Conservation (phyloP, 495 filamentous ascomycete species). For the Aspergillus saccharolyticus region DNA sequence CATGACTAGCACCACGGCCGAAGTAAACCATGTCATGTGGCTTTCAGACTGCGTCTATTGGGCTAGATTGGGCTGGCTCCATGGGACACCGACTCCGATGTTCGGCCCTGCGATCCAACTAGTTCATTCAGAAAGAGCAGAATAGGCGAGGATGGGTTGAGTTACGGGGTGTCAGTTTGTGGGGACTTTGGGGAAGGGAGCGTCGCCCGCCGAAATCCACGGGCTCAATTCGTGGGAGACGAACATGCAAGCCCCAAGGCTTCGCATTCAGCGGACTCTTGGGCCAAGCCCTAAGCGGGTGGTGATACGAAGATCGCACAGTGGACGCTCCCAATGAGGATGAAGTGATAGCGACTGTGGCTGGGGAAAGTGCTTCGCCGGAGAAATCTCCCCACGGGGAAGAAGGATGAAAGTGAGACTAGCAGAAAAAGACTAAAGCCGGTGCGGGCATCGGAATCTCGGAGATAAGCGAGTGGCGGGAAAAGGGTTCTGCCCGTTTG, state of each 20-base stretch:
- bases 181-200: not conserved
- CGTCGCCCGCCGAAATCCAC: not conserved
- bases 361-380: constrained; percentile 13
- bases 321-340: not conserved
- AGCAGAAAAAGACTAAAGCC: not conserved
- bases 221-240: not conserved
- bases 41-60: not conserved
- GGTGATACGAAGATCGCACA: not conserved
- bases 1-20: not conserved
- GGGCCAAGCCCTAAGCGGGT: not conserved
- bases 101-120: not conserved
- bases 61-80: not conserved
- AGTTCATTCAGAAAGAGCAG: not conserved
- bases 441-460: too few relatives aligned
- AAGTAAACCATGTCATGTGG: not conserved
- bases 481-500: constrained; percentile 10
- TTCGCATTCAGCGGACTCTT: not conserved
- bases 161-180: not conserved
- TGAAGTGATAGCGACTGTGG: not conserved
- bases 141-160: not conserved
- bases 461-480: not conserved
- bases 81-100: not conserved
- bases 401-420: not conserved
- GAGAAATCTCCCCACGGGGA: constrained; percentile 13
- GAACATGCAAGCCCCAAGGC: not conserved